Conservation (phyloP, 2,329 filamentous ascomycete genomes). For the Trichophyton benhamiae region DNA sequence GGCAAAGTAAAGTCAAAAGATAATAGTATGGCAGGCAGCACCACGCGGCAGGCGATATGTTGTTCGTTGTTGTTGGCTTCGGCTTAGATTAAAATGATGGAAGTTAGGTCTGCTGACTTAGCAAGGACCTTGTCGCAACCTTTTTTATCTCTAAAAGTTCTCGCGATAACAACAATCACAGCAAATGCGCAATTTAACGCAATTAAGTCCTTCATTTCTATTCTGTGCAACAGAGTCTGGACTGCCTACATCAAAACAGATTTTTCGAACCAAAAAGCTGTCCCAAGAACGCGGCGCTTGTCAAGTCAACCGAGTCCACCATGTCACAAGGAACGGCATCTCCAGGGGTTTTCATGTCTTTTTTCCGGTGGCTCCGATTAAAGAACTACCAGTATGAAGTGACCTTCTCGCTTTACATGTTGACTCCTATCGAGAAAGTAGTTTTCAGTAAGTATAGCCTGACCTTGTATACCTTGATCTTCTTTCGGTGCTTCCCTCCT, state of each 20-base stretch:
- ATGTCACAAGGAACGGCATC: conserved; percentile 15
- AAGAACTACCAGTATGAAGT: conserved; percentile 99
- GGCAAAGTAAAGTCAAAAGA: too few species aligned
- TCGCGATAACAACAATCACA: not conserved
- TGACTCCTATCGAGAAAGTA: conserved; percentile 90
- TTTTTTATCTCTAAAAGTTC: not conserved
- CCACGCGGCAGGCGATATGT: too few species aligned
- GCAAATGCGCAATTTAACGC: not conserved
- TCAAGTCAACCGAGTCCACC: not conserved
- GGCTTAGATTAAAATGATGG: too few species aligned
- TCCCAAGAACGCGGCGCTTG: not conserved
- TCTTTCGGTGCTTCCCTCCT: not conserved
- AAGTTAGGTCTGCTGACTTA: not conserved
- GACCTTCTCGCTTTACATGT: conserved; percentile 93
- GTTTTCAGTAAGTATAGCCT: conserved; percentile 65
- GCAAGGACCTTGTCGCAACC: not conserved
- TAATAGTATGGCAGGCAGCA: too few species aligned
- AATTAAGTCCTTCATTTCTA: not conserved
- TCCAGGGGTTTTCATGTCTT: conserved; percentile 33
- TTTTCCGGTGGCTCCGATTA: conserved; percentile 77
- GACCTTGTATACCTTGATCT: not conserved
- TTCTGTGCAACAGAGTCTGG: too few species aligned
- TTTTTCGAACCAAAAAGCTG: not conserved
- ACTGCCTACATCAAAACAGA: too few species aligned
- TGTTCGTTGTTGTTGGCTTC: too few species aligned